phyloP scores from a whole-genome alignment of 768 basidiomycete genomes.

The Boletus speciosus region DNA sequence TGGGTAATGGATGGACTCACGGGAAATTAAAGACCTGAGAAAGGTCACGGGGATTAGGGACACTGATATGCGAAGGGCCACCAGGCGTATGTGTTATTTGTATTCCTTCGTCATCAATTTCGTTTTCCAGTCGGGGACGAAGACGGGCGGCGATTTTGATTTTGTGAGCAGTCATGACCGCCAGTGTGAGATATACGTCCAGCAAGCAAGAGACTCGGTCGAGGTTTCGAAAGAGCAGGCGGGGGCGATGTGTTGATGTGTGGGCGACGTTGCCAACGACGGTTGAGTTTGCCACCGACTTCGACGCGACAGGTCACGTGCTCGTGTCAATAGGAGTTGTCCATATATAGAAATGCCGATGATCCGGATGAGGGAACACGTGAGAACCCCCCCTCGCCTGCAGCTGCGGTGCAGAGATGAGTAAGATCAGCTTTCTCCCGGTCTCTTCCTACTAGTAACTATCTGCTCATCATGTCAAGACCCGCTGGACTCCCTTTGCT shows the following conservation, averaged over 20 bases:
- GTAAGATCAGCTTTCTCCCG: not conserved
- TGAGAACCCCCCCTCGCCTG: constrained; percentile 1
- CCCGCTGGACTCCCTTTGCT: constrained; percentile 61
- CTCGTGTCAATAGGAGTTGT: not conserved
- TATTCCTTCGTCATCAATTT: constrained; percentile 60
- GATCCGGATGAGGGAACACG: constrained; percentile 9
- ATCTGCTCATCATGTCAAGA: constrained; percentile 17
- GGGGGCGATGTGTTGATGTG: no score
- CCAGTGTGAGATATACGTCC: not conserved
- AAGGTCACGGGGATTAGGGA: constrained; percentile 67
- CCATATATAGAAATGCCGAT: constrained; percentile 13
- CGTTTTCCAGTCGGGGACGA: constrained; percentile 58
- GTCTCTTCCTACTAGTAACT: not conserved
- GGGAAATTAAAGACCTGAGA: constrained; percentile 76
- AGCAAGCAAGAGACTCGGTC: not conserved
- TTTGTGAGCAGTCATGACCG: constrained; percentile 37
- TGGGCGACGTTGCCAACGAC: not conserved
- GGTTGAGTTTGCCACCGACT: constrained; percentile 23
- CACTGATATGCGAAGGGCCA: constrained; percentile 50
- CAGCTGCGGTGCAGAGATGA: not conserved
- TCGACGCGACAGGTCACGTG: constrained; percentile 28
- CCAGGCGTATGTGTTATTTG: constrained; percentile 45
- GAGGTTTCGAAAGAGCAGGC: not conserved
- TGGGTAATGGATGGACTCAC: constrained; percentile 35
- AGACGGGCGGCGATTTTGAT: constrained; percentile 73